Percentiles rank a stretch among this genome's conserved stretches.
These are phyloP conservation scores for Suillus subalutaceus DNA, from an alignment of 768 basidiomycete genomes.

Conservation along the genomic window DNA sequence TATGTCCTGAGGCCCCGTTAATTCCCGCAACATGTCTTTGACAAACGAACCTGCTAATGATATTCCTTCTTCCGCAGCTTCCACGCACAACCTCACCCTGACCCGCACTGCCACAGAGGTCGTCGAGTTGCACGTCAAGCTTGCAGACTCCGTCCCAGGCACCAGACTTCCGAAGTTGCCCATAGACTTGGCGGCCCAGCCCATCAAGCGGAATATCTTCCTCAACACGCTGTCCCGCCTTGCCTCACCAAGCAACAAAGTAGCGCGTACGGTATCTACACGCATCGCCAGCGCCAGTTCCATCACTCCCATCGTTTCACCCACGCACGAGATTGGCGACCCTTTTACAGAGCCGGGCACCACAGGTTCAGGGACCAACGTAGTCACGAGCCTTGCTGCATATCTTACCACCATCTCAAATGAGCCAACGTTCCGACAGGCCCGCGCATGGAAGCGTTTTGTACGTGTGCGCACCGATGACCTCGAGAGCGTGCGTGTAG, in stretches of 20 bases:
- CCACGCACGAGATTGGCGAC: conserved; percentile 59
- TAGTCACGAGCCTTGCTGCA: conserved; percentile 69
- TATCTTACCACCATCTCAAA: conserved; percentile 83
- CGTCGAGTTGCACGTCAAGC: conserved; percentile 80
- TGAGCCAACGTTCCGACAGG: conserved; percentile 58
- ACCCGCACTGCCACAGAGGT: conserved; percentile 78
- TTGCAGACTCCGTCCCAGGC: conserved; percentile 63
- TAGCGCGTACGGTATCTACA: conserved; percentile 42
- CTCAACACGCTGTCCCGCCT: conserved; percentile 85
- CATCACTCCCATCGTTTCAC: conserved; percentile 51
- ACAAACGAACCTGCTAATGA: conserved; percentile 30
- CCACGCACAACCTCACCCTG: conserved; percentile 88
- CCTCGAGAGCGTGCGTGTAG: conserved; percentile 82
- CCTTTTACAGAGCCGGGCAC: conserved; percentile 48
- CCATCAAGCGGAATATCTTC: conserved; percentile 77
- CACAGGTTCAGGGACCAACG: conserved; percentile 41
- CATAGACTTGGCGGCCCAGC: conserved; percentile 53
- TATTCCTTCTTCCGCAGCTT: conserved; percentile 52
- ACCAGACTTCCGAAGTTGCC: conserved; percentile 64
- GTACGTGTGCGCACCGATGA: conserved; percentile 87
- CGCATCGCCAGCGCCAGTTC: conserved; percentile 36
- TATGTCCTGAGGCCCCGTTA: conserved; percentile 17
- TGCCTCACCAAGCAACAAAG: conserved; percentile 69
- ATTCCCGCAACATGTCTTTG: conserved; percentile 19
- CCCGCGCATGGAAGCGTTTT: conserved; percentile 82